A percentile compares a stretch with the other conserved stretches of the same genome.
Conservation (phyloP, 225 moss, liverwort and hornwort genomes). For the Polytrichum commune region DNA sequence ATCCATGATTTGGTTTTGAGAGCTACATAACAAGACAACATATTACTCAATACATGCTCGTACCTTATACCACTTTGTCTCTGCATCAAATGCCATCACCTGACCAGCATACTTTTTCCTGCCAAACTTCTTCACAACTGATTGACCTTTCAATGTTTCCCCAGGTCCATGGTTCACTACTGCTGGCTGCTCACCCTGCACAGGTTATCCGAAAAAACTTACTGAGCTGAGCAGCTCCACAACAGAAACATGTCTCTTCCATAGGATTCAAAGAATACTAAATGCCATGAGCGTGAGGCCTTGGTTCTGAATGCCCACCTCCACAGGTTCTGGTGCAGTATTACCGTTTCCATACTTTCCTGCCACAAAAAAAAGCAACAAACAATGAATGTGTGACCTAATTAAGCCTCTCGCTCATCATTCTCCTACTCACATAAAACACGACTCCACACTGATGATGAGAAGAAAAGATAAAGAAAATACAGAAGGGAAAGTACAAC, state of each 20-base stretch:
- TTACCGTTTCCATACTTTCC: constrained; percentile 55
- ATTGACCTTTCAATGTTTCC: constrained; percentile 47
- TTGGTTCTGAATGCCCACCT: constrained; percentile 28
- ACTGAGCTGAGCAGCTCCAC: not conserved
- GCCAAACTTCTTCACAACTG: constrained; percentile 49
- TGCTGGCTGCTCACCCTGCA: constrained; percentile 48
- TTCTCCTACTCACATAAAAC: constrained; percentile 9
- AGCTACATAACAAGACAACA: not conserved
- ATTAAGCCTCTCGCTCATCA: too few species aligned
- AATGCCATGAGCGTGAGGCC: not conserved
- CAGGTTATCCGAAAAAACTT: not conserved
- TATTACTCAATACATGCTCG: not conserved
- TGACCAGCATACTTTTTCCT: constrained; percentile 51
- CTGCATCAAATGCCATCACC: constrained; percentile 35
- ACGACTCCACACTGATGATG: not conserved
- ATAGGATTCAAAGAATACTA: not conserved
- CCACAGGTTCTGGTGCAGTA: constrained; percentile 30
- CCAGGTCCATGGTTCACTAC: constrained; percentile 38
- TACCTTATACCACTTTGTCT: constrained; percentile 66
- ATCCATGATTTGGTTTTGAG: too few species aligned
- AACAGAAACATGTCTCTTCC: not conserved
- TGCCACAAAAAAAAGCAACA: constrained; percentile 37
- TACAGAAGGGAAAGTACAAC: not conserved
- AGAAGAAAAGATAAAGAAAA: constrained; percentile 8
- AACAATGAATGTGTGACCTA: constrained; percentile 16